phyloP scores from a whole-genome alignment of 148 eudicot species.

The Amaranthus palmeri region DNA sequence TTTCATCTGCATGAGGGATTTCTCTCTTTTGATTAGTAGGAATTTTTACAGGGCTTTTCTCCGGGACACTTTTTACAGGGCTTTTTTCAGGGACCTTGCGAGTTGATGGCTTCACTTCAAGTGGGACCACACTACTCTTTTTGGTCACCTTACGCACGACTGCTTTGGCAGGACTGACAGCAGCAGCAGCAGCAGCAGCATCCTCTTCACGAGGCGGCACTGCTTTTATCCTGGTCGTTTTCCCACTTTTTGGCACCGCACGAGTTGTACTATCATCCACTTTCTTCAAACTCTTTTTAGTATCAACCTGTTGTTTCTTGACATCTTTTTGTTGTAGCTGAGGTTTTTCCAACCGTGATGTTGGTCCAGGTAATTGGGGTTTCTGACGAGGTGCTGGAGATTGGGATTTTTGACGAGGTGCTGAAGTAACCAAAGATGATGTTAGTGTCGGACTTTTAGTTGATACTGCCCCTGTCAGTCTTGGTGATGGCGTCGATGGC shows the following conservation, averaged over 20 bases:
- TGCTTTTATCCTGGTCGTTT: constrained; percentile 42
- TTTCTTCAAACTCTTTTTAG: constrained; percentile 38
- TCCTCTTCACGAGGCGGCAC: constrained; percentile 40
- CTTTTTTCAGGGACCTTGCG: constrained; percentile 57
- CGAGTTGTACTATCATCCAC: constrained; percentile 45
- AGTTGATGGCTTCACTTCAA: constrained; percentile 74
- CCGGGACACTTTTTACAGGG: constrained; percentile 32
- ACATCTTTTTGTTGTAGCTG: constrained; percentile 41
- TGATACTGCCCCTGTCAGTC: constrained; percentile 49
- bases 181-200: constrained; percentile 25
- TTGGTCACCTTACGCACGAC: constrained; percentile 61
- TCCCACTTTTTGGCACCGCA: constrained; percentile 34
- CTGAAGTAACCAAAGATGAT: constrained; percentile 43
- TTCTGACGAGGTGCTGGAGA: constrained; percentile 51
- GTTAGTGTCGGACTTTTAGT: constrained; percentile 48
- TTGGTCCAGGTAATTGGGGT: constrained; percentile 49
- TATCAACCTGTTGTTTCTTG: constrained; percentile 41
- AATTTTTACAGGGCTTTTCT: constrained; percentile 22
- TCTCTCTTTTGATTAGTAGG: constrained; percentile 31
- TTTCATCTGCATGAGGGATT: constrained; percentile 35
- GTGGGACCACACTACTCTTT: constrained; percentile 91
- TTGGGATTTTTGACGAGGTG: constrained; percentile 55
- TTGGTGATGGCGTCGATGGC: constrained; percentile 75
- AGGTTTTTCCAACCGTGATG: constrained; percentile 44
- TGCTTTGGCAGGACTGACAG: constrained; percentile 46